A percentile compares a stretch with the other conserved stretches of the same genome.
Evolutionary conservation across 2,329 filamentous ascomycete species (phyloP).

Genomic region (Podosphaera fusca): DNA sequence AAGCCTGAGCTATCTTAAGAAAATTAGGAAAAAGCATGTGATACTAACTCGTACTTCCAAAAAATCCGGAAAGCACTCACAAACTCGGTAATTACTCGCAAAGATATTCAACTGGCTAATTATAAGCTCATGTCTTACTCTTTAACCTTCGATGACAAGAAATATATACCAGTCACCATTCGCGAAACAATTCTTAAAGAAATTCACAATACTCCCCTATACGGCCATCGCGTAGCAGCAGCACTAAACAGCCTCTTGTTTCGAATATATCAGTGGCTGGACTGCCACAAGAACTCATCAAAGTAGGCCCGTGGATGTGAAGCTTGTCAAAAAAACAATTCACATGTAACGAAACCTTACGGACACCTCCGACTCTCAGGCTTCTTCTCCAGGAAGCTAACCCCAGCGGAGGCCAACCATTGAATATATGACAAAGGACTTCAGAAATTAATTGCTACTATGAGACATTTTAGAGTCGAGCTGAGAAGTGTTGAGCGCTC

Average conservation of each 20-base stretch:
- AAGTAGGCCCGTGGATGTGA: background rate
- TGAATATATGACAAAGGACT: too few species aligned
- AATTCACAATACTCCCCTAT: background rate
- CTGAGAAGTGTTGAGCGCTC: too few species aligned
- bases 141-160: background rate
- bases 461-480: too few species aligned
- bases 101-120: background rate
- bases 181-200: background rate
- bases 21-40: too few species aligned
- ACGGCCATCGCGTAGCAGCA: background rate
- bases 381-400: too few species aligned
- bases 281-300: background rate
- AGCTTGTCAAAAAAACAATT: background rate
- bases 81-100: too few species aligned
- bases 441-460: too few species aligned
- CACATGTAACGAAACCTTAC: background rate
- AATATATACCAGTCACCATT: background rate
- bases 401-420: too few species aligned
- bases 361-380: background rate
- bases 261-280: background rate
- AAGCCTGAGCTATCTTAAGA: too few species aligned
- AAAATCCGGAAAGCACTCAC: too few species aligned
- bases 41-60: too few species aligned
- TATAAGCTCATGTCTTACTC: background rate
- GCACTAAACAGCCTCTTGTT: background rate